Conservation (phyloP, 345 rosid genomes). For the Heritiera littoralis region DNA sequence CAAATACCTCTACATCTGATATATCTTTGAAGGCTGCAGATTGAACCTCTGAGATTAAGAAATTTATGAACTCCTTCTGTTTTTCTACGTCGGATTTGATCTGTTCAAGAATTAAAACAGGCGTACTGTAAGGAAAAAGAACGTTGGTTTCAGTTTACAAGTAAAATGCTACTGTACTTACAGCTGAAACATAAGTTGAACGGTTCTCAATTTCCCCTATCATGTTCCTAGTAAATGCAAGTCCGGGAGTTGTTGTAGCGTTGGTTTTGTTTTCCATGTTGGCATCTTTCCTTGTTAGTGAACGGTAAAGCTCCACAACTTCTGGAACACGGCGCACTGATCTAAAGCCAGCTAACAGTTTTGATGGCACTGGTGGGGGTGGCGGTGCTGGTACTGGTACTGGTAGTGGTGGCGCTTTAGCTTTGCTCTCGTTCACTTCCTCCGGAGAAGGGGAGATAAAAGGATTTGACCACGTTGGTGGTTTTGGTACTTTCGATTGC, state of each 20-base stretch:
- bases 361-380: conserved; percentile 76
- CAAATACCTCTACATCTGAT: conserved; percentile 69
- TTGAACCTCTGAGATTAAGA: conserved; percentile 72
- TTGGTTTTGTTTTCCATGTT: conserved; percentile 47
- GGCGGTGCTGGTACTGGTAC: conserved; percentile 65
- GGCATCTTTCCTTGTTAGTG: conserved; percentile 67
- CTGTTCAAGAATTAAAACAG: conserved; percentile 35
- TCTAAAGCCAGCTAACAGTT: conserved; percentile 45
- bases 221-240: conserved; percentile 61
- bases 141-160: background rate
- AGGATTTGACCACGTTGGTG: conserved; percentile 39
- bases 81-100: conserved; percentile 83
- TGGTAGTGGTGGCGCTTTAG: conserved; percentile 29
- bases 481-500: conserved; percentile 32
- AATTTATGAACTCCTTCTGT: conserved; percentile 65
- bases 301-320: conserved; percentile 79
- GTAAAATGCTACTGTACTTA: conserved; percentile 42
- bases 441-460: conserved; percentile 17
- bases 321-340: conserved; percentile 77
- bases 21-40: conserved; percentile 59
- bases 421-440: conserved; percentile 31
- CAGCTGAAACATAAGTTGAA: conserved; percentile 80
- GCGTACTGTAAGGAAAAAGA: background rate
- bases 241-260: conserved; percentile 36
- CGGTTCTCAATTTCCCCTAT: conserved; percentile 97